Evolutionary conservation across 2,329 filamentous ascomycete species (phyloP), one percentile per base, ranked within the genome.

Genomic region (Colletotrichum lindemuthianum): DNA sequence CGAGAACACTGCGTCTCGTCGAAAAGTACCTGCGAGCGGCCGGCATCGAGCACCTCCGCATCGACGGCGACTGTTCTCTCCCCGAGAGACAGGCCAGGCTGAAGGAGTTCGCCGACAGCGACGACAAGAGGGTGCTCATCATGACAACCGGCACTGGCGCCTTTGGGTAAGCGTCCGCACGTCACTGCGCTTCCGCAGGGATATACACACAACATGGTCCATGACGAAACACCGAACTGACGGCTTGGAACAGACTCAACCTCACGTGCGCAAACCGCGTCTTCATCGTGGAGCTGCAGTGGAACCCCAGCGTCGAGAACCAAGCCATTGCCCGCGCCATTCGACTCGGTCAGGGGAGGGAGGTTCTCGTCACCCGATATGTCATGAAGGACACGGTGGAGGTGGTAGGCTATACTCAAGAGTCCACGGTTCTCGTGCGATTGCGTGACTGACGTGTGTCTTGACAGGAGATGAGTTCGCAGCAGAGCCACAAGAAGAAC

Each of bases 91-190:
- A 82, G 39, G 67, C 61, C 0, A 78, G 77, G 0, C 72, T 86
- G 0, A 68, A 78, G 0, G 66, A 73, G 0, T 85, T 85, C 49
- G 70, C 71, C 0, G 66, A 65, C 0, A 67, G 72, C 0, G 58
- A 64, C 0, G 64, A 71, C 0, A 59, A 72, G 0, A 73, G 70
- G 0, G 77, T 85, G 0, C 72, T 86, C 1, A 76, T 87, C 13
- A 86, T 86, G 82, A 86, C 81, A 0, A 82, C 79, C 0, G 83
- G 83, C 0, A 84, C 82, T 0, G 84, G 83, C 0, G 84, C 82
- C 0, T 79, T 82, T 36, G 83, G 83, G 82, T 82, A 69, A 53
- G 74, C 24, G 24, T 2, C 5, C 24, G 24, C 24, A 2, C 24
- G 5, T 24, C 24, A 24, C 24, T 24, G 24, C 24, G 24, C 24